Percentiles rank a stretch among this genome's conserved stretches.
Conservation (phyloP, 768 basidiomycete genomes). For the Phlebiopsis gigantea region DNA sequence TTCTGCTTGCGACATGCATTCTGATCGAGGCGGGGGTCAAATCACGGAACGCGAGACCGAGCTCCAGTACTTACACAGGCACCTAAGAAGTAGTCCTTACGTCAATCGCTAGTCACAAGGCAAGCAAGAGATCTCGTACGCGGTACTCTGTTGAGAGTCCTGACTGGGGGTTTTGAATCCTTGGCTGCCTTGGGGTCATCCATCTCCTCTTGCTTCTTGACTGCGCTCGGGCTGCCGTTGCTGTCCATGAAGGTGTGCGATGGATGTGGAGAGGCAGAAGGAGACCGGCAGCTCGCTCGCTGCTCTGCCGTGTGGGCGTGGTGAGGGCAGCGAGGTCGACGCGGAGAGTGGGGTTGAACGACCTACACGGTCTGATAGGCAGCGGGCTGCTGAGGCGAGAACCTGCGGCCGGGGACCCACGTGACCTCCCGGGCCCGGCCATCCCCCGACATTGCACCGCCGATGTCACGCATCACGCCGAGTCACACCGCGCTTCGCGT, state of each 20-base stretch:
- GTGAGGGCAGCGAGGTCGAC: conserved; percentile 5
- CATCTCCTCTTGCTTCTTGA: conserved; percentile 60
- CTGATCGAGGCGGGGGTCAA: conserved; percentile 33
- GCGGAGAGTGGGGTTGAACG: neutral
- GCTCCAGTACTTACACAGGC: conserved; percentile 58
- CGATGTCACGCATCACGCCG: neutral
- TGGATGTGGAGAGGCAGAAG: neutral
- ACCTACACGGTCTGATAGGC: conserved; percentile 1
- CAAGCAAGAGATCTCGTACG: conserved; percentile 42
- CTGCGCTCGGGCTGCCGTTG: conserved; percentile 19
- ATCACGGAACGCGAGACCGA: conserved; percentile 2
- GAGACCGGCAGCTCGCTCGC: neutral
- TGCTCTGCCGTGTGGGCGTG: neutral
- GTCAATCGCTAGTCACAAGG: conserved; percentile 4
- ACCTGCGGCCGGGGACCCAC: conserved; percentile 2
- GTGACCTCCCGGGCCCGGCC: conserved; percentile 5
- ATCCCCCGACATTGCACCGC: conserved; percentile 6
- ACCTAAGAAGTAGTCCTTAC: conserved; percentile 38
- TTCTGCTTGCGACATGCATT: conserved; percentile 96
- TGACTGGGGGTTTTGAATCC: conserved; percentile 67
- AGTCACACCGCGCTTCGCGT: conserved; percentile 5
- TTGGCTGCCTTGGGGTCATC: conserved; percentile 42
- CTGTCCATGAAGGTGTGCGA: conserved; percentile 18
- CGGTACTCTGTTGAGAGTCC: conserved; percentile 82
- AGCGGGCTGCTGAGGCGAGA: conserved; percentile 1